Conservation (phyloP, 2,329 filamentous ascomycete species). For the Magnaporthiopsis poae region DNA sequence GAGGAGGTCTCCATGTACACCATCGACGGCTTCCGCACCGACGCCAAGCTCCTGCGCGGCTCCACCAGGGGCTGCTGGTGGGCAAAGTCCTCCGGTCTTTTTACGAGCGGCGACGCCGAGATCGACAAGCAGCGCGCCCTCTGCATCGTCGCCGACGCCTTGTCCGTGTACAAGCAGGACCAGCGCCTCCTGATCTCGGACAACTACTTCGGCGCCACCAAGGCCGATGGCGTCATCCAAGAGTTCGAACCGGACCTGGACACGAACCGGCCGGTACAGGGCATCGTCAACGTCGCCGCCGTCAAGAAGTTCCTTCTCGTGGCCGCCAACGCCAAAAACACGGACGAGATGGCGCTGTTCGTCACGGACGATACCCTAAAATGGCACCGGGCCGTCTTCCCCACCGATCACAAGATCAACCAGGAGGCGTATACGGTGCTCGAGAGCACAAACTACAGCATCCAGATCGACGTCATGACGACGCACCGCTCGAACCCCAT, state of each 20-base stretch:
- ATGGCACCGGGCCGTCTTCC: slow-evolving; percentile 90
- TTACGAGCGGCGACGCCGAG: slow-evolving; percentile 57
- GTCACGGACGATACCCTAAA: slow-evolving; percentile 72
- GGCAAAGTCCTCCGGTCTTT: slow-evolving; percentile 68
- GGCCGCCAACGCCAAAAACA: slow-evolving; percentile 67
- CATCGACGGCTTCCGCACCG: slow-evolving; percentile 67
- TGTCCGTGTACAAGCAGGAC: slow-evolving; percentile 61
- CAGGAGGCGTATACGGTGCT: slow-evolving; percentile 87
- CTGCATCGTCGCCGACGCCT: slow-evolving; percentile 67
- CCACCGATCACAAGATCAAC: slow-evolving; percentile 65
- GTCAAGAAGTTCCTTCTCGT: slow-evolving; percentile 83
- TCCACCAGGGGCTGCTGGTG: slow-evolving; percentile 73
- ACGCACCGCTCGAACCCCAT: slow-evolving; percentile 56
- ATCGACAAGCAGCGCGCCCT: slow-evolving; percentile 62
- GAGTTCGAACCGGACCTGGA: slow-evolving; percentile 71
- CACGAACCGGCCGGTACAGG: slow-evolving; percentile 61
- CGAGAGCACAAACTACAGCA: slow-evolving; percentile 94
- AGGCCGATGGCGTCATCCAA: slow-evolving; percentile 35
- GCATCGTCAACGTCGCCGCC: slow-evolving; percentile 69
- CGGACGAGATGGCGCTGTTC: slow-evolving; percentile 84
- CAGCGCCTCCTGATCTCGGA: slow-evolving; percentile 74
- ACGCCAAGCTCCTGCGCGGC: slow-evolving; percentile 53
- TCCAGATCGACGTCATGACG: slow-evolving; percentile 88
- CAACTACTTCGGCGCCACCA: slow-evolving; percentile 59
- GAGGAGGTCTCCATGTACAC: slow-evolving; percentile 63